phyloP scores from a whole-genome alignment of 2,329 filamentous ascomycete genomes.

The Myriosclerotinia duriaeana region DNA sequence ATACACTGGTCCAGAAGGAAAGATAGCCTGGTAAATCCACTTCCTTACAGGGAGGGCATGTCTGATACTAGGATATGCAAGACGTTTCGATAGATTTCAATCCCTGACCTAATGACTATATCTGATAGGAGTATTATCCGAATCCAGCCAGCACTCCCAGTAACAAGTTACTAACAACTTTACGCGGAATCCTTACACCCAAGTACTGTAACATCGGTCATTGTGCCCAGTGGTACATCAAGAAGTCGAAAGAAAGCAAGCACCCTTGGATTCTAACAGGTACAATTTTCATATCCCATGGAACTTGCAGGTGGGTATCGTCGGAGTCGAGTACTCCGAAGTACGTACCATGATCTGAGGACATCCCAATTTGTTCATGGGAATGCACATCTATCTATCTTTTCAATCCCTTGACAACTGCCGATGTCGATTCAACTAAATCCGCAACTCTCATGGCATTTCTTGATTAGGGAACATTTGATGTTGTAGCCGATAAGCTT shows the following conservation, averaged over 20 bases:
- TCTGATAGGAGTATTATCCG: neutral
- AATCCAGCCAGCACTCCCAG: too few relatives aligned
- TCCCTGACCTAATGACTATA: neutral
- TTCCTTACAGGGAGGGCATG: neutral
- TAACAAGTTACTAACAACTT: neutral
- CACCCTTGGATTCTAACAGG: constrained; percentile 2
- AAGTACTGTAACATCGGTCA: neutral
- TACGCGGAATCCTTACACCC: neutral
- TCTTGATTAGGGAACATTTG: neutral
- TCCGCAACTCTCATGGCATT: neutral
- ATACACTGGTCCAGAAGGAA: constrained; percentile 8
- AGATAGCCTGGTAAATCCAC: constrained; percentile 10
- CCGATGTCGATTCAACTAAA: constrained; percentile 2
- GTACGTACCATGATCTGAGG: neutral
- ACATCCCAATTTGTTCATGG: neutral
- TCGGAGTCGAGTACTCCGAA: constrained; percentile 8
- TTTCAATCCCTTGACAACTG: neutral
- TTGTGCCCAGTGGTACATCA: constrained; percentile 4
- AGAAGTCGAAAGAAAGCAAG: neutral
- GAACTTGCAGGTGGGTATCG: constrained; percentile 6
- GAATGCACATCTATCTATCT: neutral
- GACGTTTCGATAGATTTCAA: neutral
- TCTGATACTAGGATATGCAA: constrained; percentile 9
- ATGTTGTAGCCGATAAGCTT: neutral
- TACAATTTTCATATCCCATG: constrained; percentile 4